These are phyloP conservation scores for Multifurca ochricompacta DNA, from an alignment of 768 basidiomycete genomes.

Conservation along the genomic window DNA sequence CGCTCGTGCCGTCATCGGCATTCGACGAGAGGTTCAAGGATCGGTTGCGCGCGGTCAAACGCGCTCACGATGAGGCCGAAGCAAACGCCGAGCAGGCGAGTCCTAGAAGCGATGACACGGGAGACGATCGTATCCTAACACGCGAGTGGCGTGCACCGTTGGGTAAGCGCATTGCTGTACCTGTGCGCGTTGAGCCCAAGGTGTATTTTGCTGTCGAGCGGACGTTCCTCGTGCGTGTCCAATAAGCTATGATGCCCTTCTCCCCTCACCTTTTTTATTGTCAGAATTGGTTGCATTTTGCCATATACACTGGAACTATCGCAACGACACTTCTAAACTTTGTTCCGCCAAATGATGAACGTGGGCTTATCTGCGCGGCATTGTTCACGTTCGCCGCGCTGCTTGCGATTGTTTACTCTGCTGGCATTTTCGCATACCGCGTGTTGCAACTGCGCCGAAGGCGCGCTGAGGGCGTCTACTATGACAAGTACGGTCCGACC, in stretches of 20 bases:
- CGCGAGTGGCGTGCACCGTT: slow-evolving; percentile 69
- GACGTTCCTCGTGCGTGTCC: slow-evolving; percentile 74
- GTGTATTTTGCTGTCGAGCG: slow-evolving; percentile 95
- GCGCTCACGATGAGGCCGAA: slow-evolving; percentile 32
- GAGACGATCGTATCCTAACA: slow-evolving; percentile 50
- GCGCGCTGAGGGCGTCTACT: slow-evolving; percentile 74
- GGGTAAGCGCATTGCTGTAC: slow-evolving; percentile 87
- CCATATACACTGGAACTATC: slow-evolving; percentile 82
- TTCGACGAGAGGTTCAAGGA: slow-evolving; percentile 82
- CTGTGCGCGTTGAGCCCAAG: slow-evolving; percentile 96
- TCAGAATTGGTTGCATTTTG: slow-evolving; percentile 85
- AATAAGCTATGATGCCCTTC: neutral
- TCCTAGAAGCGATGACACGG: slow-evolving; percentile 9
- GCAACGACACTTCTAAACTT: slow-evolving; percentile 90
- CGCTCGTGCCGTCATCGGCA: slow-evolving; percentile 70
- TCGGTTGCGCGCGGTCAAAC: slow-evolving; percentile 44
- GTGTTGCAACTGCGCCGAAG: slow-evolving; percentile 59
- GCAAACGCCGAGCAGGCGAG: slow-evolving; percentile 29
- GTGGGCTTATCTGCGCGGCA: slow-evolving; percentile 78
- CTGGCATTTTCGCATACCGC: slow-evolving; percentile 71
- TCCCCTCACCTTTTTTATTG: neutral
- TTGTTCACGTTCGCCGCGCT: slow-evolving; percentile 89
- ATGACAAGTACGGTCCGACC: slow-evolving; percentile 84
- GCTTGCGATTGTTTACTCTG: slow-evolving; percentile 80
- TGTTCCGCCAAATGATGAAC: slow-evolving; percentile 56